Base-by-base conservation (phyloP, 2,329 filamentous ascomycete genomes). In the Fusarium concolor region DNA sequence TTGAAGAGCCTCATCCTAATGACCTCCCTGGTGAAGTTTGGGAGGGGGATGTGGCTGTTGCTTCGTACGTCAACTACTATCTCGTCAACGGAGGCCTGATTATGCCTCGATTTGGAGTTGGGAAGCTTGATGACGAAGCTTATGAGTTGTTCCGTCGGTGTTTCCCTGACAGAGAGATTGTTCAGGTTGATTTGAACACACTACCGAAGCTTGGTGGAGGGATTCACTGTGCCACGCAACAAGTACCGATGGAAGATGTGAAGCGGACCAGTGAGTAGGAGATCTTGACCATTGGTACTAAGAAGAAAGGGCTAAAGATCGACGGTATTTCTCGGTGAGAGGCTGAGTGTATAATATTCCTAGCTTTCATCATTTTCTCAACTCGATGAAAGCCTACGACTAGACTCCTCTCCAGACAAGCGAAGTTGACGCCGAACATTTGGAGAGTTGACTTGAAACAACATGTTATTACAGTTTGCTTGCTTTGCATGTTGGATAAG, bases 71-170 rank as follows among this genome's bases (percentile, higher is more conserved):
- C 51, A 77, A 76, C 39, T 74, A 71, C 39, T 51, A 76, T 17
- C 24, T 76, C 2, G 74, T 76, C n/a, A 75, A 76, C 20, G 73
- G 66, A 6, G 76, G 73, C 0, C 20, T 77, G 10, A 71, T 77
- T 3, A 56, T 77, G 18, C 74, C 76, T 6, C 67, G 69, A 15
- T 77, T 77, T 52, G 72, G 74, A 9, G 67, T 75, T 20, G 33
- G 28, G 2, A 52, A 67, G 12, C 39, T 64, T 8, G 76, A 77
- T 47, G 58, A 57, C 5, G 59, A 68, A 3, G 76, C 76, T 2
- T 28, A 72, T 26, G 45, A 50, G 14, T 6, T 65, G 0, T 70
- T 73, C 9, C 41, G 33, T 6, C 17, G 22, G 7, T 43, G 44
- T 3, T 73, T 71, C 14, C 28, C 53, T 3, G 59, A 54, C 8